phyloP scores from a whole-genome alignment of 2,329 filamentous ascomycete species.

The Beauveria pseudobassiana region DNA sequence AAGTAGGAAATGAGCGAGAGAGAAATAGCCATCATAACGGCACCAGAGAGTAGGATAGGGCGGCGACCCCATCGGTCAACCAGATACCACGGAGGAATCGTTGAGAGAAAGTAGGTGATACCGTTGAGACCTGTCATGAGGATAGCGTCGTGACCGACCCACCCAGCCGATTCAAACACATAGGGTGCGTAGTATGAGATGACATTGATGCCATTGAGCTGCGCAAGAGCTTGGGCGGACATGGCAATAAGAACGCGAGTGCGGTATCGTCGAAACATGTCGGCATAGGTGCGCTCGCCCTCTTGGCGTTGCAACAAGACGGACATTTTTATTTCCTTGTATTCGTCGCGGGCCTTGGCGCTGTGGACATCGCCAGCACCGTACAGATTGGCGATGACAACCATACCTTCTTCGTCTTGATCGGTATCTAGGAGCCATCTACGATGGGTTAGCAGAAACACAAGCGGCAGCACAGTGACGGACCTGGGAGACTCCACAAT shows the following conservation, averaged over 20 bases:
- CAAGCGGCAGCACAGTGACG: slow-evolving; percentile 31
- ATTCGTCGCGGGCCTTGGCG: slow-evolving; percentile 86
- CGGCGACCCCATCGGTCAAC: slow-evolving; percentile 89
- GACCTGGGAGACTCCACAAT: slow-evolving; percentile 92
- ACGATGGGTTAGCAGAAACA: slow-evolving; percentile 20
- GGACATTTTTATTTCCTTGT: slow-evolving; percentile 98
- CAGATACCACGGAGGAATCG: slow-evolving; percentile 93
- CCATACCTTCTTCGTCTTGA: slow-evolving; percentile 95
- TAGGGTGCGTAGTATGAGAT: slow-evolving; percentile 98
- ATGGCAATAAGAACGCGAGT: slow-evolving; percentile 96
- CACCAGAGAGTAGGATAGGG: slow-evolving; percentile 81
- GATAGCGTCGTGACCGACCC: slow-evolving; percentile 82
- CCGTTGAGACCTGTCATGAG: slow-evolving; percentile 97
- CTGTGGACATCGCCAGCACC: slow-evolving; percentile 94
- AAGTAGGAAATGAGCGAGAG: slow-evolving; percentile 92
- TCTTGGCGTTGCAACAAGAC: slow-evolving; percentile 90
- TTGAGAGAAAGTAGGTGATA: slow-evolving; percentile 81
- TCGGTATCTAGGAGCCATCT: slow-evolving; percentile 98
- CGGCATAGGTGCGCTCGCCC: slow-evolving; percentile 80
- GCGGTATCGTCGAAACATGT: slow-evolving; percentile 92
- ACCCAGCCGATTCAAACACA: slow-evolving; percentile 95
- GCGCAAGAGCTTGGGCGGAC: slow-evolving; percentile 92
- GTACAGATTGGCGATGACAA: slow-evolving; percentile 96
- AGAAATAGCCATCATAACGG: slow-evolving; percentile 80
- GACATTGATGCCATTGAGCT: slow-evolving; percentile 98